phyloP scores from a whole-genome alignment of 2,329 filamentous ascomycete species.

The Ceratocystis variospora region DNA sequence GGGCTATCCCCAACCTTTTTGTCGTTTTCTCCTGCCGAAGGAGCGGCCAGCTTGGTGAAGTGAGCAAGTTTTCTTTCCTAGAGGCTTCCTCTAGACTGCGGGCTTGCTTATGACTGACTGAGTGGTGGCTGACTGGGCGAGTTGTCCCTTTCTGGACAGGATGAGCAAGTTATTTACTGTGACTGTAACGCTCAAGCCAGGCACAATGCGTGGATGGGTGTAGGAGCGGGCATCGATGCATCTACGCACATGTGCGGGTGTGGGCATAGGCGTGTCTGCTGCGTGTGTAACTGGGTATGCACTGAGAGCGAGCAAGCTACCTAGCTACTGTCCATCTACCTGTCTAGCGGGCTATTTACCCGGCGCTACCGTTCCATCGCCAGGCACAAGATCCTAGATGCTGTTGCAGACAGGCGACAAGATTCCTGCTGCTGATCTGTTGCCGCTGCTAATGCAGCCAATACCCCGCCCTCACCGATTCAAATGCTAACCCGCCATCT shows the following conservation, averaged over 20 bases:
- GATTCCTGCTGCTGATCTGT: not conserved
- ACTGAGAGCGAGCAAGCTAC: not conserved
- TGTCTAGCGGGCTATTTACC: not conserved
- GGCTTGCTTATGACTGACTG: not conserved
- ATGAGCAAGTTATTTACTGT: conserved; percentile 5
- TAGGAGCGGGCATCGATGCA: not conserved
- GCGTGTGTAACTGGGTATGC: not conserved
- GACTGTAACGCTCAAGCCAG: conserved; percentile 19
- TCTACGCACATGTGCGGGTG: not conserved
- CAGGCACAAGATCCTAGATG: not conserved
- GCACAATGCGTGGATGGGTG: not conserved
- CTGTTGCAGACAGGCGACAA: not conserved
- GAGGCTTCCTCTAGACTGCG: not conserved
- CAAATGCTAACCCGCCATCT: conserved; percentile 6
- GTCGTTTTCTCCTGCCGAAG: conserved; percentile 7
- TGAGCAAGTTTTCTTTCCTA: not conserved
- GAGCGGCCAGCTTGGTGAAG: not conserved
- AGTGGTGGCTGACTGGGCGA: not conserved
- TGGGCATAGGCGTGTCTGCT: not conserved
- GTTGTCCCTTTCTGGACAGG: not conserved
- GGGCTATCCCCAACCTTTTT: conserved; percentile 1
- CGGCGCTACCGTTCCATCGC: not conserved
- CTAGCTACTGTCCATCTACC: not conserved
- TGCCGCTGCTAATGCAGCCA: not conserved
- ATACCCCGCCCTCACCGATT: conserved; percentile 2